Evolutionary conservation across 306 rosid species (phyloP), one percentile per base, ranked within the genome.

Genomic region (Nissolia schottii): DNA sequence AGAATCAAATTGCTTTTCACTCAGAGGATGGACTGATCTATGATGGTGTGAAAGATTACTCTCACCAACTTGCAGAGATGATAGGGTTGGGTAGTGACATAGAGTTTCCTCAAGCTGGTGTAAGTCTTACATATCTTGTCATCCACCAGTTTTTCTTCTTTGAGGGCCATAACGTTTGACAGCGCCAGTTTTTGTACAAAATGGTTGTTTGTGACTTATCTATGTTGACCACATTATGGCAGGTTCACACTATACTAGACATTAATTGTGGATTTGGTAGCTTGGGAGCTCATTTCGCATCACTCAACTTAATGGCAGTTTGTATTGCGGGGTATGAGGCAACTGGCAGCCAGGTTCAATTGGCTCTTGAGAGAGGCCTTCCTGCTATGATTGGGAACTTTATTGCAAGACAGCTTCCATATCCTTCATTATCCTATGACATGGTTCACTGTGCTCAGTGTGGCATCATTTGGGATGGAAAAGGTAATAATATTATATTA

Each of bases 371-470:
- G 90, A 85, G 97, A 73, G 97, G 96, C 70, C 90, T 92, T 73
- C 96, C 97, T 6, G 96, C 97, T 34, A 78, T 92, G 87, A 79
- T 92, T 70, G 96, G 91, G 19, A 87, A 81, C 80, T 89, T 92
- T 63, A 40, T 82, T 34, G 40, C 84, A 28, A 80, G 88, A 83
- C 91, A 87, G 83, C 96, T 92, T 81, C 96, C 97, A 40, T 89
- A 84, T 76, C 93, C 97, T 38, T 83, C 93, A 7, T 76, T 89
- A 76, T 87, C 97, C 37, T 92, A 84, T 86, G 93, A 87, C 79
- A 89, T 92, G 96, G 86, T 92, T 81, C 97, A 92, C 64, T 89
- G 93, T 82, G 97, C 97, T 51, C 88, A 89, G 60, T 87, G 97
- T 64, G 90, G 85, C 66, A 73, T 92, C 83, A 67, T 80, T 82